Conservation (phyloP, 208 protist genomes). For the Trypanosoma congolense region DNA sequence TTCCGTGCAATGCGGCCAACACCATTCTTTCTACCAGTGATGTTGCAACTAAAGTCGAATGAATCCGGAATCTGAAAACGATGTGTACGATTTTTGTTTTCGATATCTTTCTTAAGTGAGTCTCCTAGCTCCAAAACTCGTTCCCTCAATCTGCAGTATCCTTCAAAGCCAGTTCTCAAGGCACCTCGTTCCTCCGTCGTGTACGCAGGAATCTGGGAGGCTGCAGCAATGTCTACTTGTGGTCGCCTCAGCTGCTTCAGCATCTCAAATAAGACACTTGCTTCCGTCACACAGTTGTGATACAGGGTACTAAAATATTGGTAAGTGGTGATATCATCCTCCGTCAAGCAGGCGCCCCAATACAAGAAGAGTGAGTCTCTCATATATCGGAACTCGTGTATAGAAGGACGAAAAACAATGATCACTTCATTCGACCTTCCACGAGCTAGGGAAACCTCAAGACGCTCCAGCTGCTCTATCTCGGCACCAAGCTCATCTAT, state of each 20-base stretch:
- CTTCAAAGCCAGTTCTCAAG: conserved; percentile 43
- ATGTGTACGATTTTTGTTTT: conserved; percentile 59
- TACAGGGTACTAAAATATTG: conserved; percentile 51
- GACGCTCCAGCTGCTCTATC: conserved; percentile 40
- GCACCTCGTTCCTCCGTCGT: conserved; percentile 33
- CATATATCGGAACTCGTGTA: conserved; percentile 62
- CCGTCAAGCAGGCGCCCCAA: conserved; percentile 57
- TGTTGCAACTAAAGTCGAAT: no score
- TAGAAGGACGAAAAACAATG: conserved; percentile 65
- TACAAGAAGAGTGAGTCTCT: conserved; percentile 52
- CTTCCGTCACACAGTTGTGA: conserved; percentile 27
- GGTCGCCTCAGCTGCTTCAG: conserved; percentile 36
- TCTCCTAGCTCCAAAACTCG: conserved; percentile 35
- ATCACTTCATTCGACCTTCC: conserved; percentile 7
- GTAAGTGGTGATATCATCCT: conserved; percentile 61
- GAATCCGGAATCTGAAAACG: conserved; percentile 10
- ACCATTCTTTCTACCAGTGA: no score
- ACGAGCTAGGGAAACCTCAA: conserved; percentile 3
- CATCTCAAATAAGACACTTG: conserved; percentile 27
- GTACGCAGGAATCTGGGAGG: conserved; percentile 19
- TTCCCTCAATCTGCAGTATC: conserved; percentile 48
- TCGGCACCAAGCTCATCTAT: conserved; percentile 50
- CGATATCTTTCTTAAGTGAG: conserved; percentile 58
- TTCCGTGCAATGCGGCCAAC: not conserved
- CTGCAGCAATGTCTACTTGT: conserved; percentile 9